A percentile compares a stretch with the other conserved stretches of the same genome.
Evolutionary conservation across 2,329 filamentous ascomycete genomes (phyloP).

Genomic region (Neonectria coccinea): DNA sequence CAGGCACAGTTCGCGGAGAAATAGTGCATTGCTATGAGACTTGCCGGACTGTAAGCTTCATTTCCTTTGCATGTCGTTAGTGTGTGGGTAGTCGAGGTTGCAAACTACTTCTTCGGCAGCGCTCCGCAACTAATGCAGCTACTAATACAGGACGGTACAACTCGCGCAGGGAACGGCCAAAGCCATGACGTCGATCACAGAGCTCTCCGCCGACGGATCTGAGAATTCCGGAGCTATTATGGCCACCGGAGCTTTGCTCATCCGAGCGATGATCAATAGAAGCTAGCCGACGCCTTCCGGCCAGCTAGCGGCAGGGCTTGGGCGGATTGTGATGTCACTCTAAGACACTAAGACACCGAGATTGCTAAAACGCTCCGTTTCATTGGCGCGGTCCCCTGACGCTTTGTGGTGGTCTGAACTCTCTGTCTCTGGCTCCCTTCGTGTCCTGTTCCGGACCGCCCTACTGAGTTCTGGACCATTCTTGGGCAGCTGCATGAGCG

Average conservation of each 20-base stretch:
- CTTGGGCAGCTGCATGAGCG: not conserved
- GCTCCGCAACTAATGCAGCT: not conserved
- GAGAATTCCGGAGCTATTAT: not conserved
- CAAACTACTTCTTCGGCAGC: not conserved
- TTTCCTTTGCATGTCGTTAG: not conserved
- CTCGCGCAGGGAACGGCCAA: not conserved
- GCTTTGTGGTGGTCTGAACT: not conserved
- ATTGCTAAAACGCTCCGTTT: not conserved
- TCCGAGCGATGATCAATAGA: not conserved
- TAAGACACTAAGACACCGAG: not conserved
- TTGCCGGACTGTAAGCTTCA: not conserved
- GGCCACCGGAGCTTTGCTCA: not conserved
- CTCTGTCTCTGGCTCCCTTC: not conserved
- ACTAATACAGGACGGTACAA: not conserved
- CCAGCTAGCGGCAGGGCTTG: not conserved
- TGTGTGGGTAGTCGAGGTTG: not conserved
- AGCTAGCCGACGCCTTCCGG: not conserved
- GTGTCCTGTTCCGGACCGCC: not conserved
- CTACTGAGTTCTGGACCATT: not conserved
- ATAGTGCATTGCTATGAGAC: not conserved
- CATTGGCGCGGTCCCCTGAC: not conserved
- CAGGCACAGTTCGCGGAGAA: not conserved
- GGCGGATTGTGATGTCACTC: not conserved
- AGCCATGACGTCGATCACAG: not conserved
- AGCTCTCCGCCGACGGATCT: not conserved